Percentiles rank a stretch among this genome's conserved stretches.
These are phyloP conservation scores for Talaromyces wortmannii DNA, from an alignment of 495 filamentous ascomycete genomes.

Conservation along the genomic window DNA sequence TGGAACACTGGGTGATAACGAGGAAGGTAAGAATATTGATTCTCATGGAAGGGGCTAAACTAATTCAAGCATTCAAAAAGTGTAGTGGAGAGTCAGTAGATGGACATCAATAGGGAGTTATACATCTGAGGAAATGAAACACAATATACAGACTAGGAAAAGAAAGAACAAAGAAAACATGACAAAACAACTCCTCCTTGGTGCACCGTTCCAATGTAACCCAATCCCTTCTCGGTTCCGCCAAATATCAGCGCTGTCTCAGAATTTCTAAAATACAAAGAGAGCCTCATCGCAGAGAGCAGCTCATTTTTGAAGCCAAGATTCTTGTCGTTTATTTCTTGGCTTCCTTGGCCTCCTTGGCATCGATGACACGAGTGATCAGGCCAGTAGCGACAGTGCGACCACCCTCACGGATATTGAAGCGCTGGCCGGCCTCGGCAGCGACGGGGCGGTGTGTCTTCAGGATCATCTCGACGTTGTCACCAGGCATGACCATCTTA, in stretches of 20 bases:
- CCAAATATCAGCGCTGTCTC: neutral
- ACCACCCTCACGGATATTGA: constrained; percentile 96
- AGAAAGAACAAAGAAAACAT: neutral
- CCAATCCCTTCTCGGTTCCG: neutral
- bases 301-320: neutral
- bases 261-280: neutral
- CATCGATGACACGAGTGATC: constrained; percentile 68
- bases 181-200: neutral
- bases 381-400: constrained; percentile 89
- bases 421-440: constrained; percentile 80
- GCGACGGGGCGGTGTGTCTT: constrained; percentile 74
- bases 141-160: neutral
- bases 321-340: constrained; percentile 15
- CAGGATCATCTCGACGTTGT: constrained; percentile 96
- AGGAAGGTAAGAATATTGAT: neutral
- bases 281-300: neutral
- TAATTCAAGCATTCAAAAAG: neutral
- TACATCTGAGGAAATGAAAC: neutral
- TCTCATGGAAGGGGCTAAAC: neutral
- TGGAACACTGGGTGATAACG: no score
- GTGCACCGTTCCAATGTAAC: neutral
- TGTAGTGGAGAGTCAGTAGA: neutral
- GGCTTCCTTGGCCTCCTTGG: neutral
- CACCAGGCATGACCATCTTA: constrained; percentile 90
- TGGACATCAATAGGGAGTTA: neutral